Conservation (phyloP, 768 basidiomycete genomes). For the Boletus huronensis region DNA sequence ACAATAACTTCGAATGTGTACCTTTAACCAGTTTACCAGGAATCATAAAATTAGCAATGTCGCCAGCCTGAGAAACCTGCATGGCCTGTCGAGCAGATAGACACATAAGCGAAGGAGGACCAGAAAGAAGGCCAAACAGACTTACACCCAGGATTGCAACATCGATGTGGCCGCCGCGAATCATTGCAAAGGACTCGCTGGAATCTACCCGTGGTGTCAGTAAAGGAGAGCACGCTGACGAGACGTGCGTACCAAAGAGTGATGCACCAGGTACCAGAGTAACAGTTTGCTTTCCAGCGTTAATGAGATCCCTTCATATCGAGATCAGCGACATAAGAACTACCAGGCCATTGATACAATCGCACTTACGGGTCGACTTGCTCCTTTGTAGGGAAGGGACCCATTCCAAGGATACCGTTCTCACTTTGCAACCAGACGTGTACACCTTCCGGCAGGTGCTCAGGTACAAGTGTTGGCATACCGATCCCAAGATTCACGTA, state of each 20-base stretch:
- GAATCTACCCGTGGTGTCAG: slow-evolving; percentile 48
- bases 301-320: slow-evolving; percentile 73
- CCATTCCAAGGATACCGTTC: slow-evolving; percentile 87
- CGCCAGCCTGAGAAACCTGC: slow-evolving; percentile 91
- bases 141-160: slow-evolving; percentile 89
- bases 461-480: slow-evolving; percentile 87
- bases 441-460: slow-evolving; percentile 67
- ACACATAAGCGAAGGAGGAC: background rate
- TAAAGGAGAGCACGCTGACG: background rate
- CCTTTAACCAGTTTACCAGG: slow-evolving; percentile 91
- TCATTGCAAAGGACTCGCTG: slow-evolving; percentile 95
- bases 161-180: slow-evolving; percentile 93
- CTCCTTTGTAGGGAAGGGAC: slow-evolving; percentile 81
- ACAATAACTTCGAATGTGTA: slow-evolving; percentile 17
- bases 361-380: slow-evolving; percentile 72
- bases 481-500: slow-evolving; percentile 90
- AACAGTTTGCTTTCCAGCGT: slow-evolving; percentile 93
- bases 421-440: slow-evolving; percentile 90
- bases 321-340: background rate
- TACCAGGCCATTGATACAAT: background rate
- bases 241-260: slow-evolving; percentile 64
- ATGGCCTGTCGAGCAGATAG: slow-evolving; percentile 58
- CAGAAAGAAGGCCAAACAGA: slow-evolving; percentile 9
- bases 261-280: slow-evolving; percentile 91
- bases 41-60: slow-evolving; percentile 98